These are phyloP conservation scores for Lecanicillium sp. DNA, from an alignment of 2,329 filamentous ascomycete species.

Conservation along the genomic window DNA sequence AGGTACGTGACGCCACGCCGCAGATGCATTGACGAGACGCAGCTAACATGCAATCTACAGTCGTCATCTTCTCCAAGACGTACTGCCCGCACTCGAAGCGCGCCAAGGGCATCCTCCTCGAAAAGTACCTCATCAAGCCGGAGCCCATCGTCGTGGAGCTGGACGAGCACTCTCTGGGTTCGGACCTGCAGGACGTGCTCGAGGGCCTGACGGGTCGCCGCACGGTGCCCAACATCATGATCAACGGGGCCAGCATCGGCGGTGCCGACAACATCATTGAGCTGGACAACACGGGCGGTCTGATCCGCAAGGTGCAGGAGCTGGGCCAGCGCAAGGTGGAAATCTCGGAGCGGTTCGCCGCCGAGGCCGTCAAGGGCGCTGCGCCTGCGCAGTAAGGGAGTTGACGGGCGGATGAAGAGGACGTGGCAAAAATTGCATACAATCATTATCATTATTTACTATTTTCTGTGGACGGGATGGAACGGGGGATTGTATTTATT, in stretches of 20 bases:
- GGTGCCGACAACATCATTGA: slow-evolving; percentile 80
- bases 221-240: slow-evolving; percentile 88
- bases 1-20: slow-evolving; percentile 46
- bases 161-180: slow-evolving; percentile 71
- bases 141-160: slow-evolving; percentile 85
- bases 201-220: slow-evolving; percentile 67
- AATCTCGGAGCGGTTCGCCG: slow-evolving; percentile 42
- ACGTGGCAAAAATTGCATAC: neutral
- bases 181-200: slow-evolving; percentile 65
- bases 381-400: slow-evolving; percentile 1
- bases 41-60: slow-evolving; percentile 36
- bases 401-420: neutral
- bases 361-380: slow-evolving; percentile 14
- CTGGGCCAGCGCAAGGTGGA: slow-evolving; percentile 63
- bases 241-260: slow-evolving; percentile 84
- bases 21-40: neutral
- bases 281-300: slow-evolving; percentile 58
- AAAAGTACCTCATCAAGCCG: slow-evolving; percentile 78
- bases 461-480: too few species aligned
- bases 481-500: too few species aligned
- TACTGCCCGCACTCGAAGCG: slow-evolving; percentile 83
- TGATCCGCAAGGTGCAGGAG: slow-evolving; percentile 65
- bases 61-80: slow-evolving; percentile 93
- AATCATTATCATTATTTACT: neutral
- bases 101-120: slow-evolving; percentile 78